phyloP scores from a whole-genome alignment of 2,329 filamentous ascomycete genomes.

The Neopestalotiopsis clavispora region DNA sequence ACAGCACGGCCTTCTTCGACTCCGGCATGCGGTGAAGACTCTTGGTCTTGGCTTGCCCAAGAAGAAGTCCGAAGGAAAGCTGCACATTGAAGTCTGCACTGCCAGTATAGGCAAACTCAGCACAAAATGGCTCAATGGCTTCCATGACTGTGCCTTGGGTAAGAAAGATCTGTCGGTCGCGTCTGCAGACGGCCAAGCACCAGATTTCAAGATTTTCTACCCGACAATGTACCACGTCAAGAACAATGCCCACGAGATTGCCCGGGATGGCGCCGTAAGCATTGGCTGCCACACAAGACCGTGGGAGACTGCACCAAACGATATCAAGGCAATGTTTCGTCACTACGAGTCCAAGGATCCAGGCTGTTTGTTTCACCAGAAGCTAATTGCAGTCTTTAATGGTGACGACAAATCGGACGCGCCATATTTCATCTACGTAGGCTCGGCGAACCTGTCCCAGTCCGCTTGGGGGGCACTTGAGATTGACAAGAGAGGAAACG shows the following conservation, averaged over 20 bases:
- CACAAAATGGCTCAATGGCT: conserved; percentile 28
- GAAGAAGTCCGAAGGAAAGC: conserved; percentile 20
- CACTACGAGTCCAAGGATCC: conserved; percentile 30
- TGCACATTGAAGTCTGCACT: conserved; percentile 29
- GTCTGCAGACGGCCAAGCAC: background rate
- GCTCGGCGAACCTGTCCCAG: conserved; percentile 30
- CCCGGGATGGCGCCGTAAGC: conserved; percentile 26
- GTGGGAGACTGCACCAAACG: conserved; percentile 24
- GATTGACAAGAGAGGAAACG: conserved; percentile 27
- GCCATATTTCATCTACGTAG: conserved; percentile 31
- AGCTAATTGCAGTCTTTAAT: conserved; percentile 29
- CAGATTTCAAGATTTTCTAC: background rate
- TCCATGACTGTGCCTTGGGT: conserved; percentile 28
- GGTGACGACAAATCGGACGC: conserved; percentile 3
- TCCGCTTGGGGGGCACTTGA: conserved; percentile 30
- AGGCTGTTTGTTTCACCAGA: conserved; percentile 31
- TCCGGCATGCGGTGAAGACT: conserved; percentile 23
- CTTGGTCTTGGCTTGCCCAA: conserved; percentile 20
- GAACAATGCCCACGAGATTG: background rate
- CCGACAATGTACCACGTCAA: background rate
- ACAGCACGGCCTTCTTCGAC: conserved; percentile 27
- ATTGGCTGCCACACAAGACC: conserved; percentile 30
- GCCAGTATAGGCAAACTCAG: conserved; percentile 28
- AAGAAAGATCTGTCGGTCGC: background rate
- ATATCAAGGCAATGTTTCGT: conserved; percentile 28